Evolutionary conservation across 2,329 filamentous ascomycete genomes (phyloP), one percentile per base, ranked within the genome.

Genomic region (Fusarium dimerum): DNA sequence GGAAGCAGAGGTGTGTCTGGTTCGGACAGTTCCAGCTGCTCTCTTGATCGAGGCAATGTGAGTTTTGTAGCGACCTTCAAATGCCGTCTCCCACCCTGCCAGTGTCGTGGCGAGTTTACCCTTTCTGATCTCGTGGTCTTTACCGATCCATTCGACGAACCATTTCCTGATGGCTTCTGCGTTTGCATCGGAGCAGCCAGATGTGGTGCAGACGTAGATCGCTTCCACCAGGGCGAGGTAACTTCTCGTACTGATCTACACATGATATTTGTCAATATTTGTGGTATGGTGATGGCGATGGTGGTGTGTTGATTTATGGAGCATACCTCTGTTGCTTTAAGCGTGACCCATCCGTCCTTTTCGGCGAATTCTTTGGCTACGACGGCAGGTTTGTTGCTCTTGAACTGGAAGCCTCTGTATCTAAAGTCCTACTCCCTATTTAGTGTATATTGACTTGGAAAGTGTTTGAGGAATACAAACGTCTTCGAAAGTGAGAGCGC

Each of bases 341-440:
- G 46, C 3, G 56, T 46, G 2, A 36, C 32, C 56, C 56, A 59
- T 6, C 56, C 56, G n/a, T 59, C 52, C 3, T 56, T 59, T 13
- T 56, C 53, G 10, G 40, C 41, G 6, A 59, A 55, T 16, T 56
- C 48, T 10, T 43, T 50, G 2, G 48, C 10, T 2, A 59, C 16
- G 40, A 54, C 46, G 11, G 36, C 34, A 5, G 20, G 29, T 10
- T 47, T 59, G 32, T 58, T 58, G 36, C 30, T 50, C 5, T 50
- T 44, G 3, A 47, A 32, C 10, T n/a, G 16, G 15, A 56, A 47
- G 3, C 52, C 52, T 17, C 43, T 44, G 10, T 41, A 36, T 9
- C 17, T 30, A 1, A 59, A 42, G 16, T 52, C 32, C 56, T 59
- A 15, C 6, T 11, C 1, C 2, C 2, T 10, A n/a, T 15, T 52